phyloP scores from a whole-genome alignment of 1,139 yeast genomes.

The Meyerozyma athensensis region DNA sequence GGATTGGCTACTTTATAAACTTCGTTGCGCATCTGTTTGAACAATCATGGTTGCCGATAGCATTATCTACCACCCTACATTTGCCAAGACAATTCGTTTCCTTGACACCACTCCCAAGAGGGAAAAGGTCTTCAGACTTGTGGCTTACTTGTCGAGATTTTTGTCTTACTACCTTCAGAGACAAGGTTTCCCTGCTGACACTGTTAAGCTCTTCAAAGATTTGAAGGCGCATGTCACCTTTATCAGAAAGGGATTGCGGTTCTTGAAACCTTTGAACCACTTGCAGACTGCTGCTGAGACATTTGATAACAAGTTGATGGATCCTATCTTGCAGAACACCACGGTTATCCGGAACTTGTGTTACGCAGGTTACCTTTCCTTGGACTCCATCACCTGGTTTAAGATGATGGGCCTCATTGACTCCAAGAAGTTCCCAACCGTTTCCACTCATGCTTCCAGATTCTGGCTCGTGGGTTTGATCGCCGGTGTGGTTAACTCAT shows the following conservation, averaged over 20 bases:
- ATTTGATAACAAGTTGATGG: constrained; percentile 67
- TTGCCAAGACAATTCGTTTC: constrained; percentile 57
- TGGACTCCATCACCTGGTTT: constrained; percentile 72
- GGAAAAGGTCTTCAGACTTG: constrained; percentile 74
- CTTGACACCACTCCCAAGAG: constrained; percentile 62
- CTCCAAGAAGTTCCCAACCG: constrained; percentile 29
- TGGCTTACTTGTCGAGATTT: constrained; percentile 80
- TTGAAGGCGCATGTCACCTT: constrained; percentile 59
- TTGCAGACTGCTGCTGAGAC: constrained; percentile 66
- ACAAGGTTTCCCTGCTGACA: constrained; percentile 51
- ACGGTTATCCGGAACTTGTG: constrained; percentile 66
- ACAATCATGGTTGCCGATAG: constrained; percentile 61
- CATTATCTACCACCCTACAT: constrained; percentile 69
- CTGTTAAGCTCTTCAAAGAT: constrained; percentile 47
- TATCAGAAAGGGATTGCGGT: constrained; percentile 80
- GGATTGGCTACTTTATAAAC: constrained; percentile 1
- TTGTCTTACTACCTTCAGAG: constrained; percentile 58
- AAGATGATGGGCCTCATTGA: constrained; percentile 46
- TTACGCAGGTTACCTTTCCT: constrained; percentile 66
- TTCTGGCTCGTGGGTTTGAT: constrained; percentile 77
- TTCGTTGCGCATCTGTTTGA: not conserved
- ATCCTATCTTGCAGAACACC: constrained; percentile 54
- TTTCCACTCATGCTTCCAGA: constrained; percentile 47
- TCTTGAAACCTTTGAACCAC: constrained; percentile 78
- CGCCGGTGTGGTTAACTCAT: constrained; percentile 56